Percentiles rank a stretch among this genome's conserved stretches.
Conservation (phyloP, 345 rosid genomes). For the Aurinia saxatilis region DNA sequence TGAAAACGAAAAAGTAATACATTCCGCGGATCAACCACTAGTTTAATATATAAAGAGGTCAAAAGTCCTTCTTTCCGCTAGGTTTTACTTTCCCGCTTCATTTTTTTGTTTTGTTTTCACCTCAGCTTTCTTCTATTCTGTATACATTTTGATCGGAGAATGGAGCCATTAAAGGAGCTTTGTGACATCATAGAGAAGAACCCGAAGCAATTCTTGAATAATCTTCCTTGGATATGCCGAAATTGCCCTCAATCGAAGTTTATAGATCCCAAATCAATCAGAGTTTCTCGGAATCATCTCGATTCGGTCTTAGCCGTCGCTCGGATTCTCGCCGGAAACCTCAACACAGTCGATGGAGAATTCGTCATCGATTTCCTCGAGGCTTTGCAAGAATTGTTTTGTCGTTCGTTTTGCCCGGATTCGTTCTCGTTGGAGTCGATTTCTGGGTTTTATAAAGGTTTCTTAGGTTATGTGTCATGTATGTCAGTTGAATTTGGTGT, state of each 20-base stretch:
- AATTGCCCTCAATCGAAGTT: slow-evolving; percentile 56
- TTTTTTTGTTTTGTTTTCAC: not conserved
- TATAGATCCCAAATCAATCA: slow-evolving; percentile 38
- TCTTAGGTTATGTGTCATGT: slow-evolving; percentile 41
- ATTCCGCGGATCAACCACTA: too few species aligned
- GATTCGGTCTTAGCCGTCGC: slow-evolving; percentile 55
- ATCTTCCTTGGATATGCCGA: slow-evolving; percentile 63
- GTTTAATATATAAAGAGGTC: too few species aligned
- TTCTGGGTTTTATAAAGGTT: slow-evolving; percentile 44
- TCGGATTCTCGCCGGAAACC: slow-evolving; percentile 50
- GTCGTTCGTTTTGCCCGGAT: slow-evolving; percentile 66
- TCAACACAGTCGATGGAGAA: slow-evolving; percentile 33
- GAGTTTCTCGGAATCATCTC: slow-evolving; percentile 66
- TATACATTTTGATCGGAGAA: not conserved
- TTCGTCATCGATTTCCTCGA: slow-evolving; percentile 46
- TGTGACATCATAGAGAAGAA: slow-evolving; percentile 55
- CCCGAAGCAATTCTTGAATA: slow-evolving; percentile 57
- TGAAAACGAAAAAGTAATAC: too few species aligned
- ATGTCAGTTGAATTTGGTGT: slow-evolving; percentile 38
- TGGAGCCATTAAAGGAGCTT: slow-evolving; percentile 67
- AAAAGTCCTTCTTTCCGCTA: too few species aligned
- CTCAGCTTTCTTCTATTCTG: not conserved
- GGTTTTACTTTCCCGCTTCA: not conserved
- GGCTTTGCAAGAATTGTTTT: slow-evolving; percentile 46
- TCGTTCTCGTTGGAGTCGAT: slow-evolving; percentile 42